Evolutionary conservation across 1,284 basidiomycete species (phyloP), one percentile per base, ranked within the genome.

Genomic region (Fomitopsis schrenkii): DNA sequence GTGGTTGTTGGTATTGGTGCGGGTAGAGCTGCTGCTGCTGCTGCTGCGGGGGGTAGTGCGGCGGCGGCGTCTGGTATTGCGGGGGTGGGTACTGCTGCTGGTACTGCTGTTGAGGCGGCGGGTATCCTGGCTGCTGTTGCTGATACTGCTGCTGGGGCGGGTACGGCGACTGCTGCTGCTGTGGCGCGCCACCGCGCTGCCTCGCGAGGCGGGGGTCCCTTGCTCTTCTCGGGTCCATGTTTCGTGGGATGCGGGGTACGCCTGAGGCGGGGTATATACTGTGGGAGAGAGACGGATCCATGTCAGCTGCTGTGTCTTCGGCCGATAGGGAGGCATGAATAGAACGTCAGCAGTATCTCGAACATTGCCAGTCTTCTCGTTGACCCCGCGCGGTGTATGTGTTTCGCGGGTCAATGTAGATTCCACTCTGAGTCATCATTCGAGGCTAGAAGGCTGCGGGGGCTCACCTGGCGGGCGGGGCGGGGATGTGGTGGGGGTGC

Each of bases 391-490:
- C 12, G 30, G 35, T 48, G 33, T 46, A 62, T 66, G 26, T 67
- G 58, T 57, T 65, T 62, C 64, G 73, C 80, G 79, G 88, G 84
- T 91, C 80, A 77, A 83, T 85, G 73, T 76, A 87, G 90, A 77
- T 86, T 90, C 90, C 90, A 93, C 90, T 93, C 90, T 90, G 86
- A 87, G 84, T 91, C 87, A 90, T 92, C 89, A 75, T 70, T 74
- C 71, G 5, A 46, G 19, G 48, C 9, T 63, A 58, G 63, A 28
- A 8, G 56, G 22, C 22, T 40, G 38, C 50, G 4, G 50, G 4
- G 33, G 50, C 50, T 53, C 50, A 53, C 50, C 50, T 57, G 45
- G 36, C 54, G 17, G 40, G 15, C 59, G n/a, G 65, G 58, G 22
- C 41, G 38, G 9, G 30, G 35, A 10, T 10, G 30, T 3, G 14